Conservation (phyloP, 345 rosid species). For the Linum usitatissimum region DNA sequence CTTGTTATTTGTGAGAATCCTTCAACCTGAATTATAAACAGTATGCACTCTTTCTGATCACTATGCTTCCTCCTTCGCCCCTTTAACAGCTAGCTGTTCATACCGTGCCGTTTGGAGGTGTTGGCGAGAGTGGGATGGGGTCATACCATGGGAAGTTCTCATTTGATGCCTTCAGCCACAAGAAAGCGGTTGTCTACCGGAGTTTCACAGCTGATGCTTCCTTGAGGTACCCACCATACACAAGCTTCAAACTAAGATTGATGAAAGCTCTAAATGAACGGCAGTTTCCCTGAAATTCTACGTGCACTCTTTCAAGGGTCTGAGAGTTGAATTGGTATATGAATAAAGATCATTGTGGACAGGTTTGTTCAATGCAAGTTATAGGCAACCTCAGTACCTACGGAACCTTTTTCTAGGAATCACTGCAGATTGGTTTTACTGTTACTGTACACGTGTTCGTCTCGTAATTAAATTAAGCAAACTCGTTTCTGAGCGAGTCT, state of each 20-base stretch:
- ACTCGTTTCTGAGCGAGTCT: too few species aligned
- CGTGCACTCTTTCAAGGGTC: slow-evolving; percentile 42
- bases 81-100: slow-evolving; percentile 39
- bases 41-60: neutral
- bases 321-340: slow-evolving; percentile 15
- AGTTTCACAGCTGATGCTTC: slow-evolving; percentile 49
- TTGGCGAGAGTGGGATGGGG: slow-evolving; percentile 87
- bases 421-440: neutral
- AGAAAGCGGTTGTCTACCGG: slow-evolving; percentile 60
- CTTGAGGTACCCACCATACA: slow-evolving; percentile 76
- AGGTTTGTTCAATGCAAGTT: neutral
- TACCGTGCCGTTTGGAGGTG: slow-evolving; percentile 77
- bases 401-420: neutral
- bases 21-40: neutral
- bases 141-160: slow-evolving; percentile 81
- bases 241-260: slow-evolving; percentile 8
- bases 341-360: neutral
- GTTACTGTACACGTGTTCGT: too few species aligned
- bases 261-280: slow-evolving; percentile 45
- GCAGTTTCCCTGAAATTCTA: slow-evolving; percentile 34
- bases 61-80: neutral
- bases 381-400: neutral
- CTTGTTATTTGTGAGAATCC: neutral
- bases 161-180: slow-evolving; percentile 82
- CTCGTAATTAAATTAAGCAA: too few species aligned